Evolutionary conservation across 192 early-diverging fungal genomes (phyloP).

Genomic region (Coemansia sp.): DNA sequence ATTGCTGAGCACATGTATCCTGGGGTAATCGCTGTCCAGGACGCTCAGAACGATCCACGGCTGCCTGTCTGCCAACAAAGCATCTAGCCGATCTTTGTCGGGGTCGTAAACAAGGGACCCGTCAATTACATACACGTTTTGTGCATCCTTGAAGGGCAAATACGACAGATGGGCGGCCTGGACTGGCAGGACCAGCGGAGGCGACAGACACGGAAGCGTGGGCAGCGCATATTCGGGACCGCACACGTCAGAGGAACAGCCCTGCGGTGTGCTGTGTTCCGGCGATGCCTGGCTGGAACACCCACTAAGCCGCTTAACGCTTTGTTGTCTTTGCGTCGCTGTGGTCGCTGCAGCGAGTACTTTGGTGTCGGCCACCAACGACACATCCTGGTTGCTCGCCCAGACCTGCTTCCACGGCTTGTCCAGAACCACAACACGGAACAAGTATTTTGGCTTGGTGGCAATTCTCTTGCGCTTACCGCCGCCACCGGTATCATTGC

Average conservation of each 20-base stretch:
- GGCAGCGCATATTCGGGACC: not conserved
- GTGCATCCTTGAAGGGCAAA: constrained; percentile 24
- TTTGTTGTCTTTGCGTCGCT: not conserved
- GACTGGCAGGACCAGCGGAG: constrained; percentile 39
- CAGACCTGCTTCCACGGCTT: constrained; percentile 48
- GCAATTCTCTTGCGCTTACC: not conserved
- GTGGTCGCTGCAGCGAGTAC: not conserved
- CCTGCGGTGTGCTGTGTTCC: not conserved
- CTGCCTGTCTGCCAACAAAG: not conserved
- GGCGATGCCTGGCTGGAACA: not conserved
- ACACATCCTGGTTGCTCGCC: constrained; percentile 13
- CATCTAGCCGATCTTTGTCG: constrained; percentile 1
- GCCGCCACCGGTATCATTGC: not conserved
- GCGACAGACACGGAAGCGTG: constrained; percentile 7
- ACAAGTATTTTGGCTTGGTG: constrained; percentile 8
- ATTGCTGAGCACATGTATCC: constrained; percentile 19
- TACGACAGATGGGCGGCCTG: constrained; percentile 31
- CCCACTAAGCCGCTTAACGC: not conserved
- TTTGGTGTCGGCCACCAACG: not conserved
- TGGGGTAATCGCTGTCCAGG: constrained; percentile 19
- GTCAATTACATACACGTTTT: constrained; percentile 26
- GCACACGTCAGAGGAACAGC: not conserved
- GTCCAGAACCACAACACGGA: constrained; percentile 20
- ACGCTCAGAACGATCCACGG: constrained; percentile 31
- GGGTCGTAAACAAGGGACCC: constrained; percentile 31